These are phyloP conservation scores for Pythium coloratum DNA, from an alignment of 352 stramenopile species.

Conservation along the genomic window DNA sequence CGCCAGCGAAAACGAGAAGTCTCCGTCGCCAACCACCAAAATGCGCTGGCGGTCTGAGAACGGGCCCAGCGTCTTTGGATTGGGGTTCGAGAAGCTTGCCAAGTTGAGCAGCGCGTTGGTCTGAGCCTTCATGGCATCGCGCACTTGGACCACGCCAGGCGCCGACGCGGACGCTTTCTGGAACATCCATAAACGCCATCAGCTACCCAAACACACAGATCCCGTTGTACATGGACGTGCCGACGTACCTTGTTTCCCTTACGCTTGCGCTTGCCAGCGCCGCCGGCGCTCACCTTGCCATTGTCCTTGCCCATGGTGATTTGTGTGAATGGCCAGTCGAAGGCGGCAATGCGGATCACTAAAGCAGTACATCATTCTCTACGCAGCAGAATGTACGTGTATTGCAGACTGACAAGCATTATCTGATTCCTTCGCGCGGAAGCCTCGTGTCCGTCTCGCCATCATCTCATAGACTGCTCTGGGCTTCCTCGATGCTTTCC, in stretches of 20 bases:
- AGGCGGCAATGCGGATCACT: neutral
- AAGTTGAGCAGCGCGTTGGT: constrained; percentile 70
- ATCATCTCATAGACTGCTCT: constrained; percentile 21
- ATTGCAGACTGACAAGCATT: too few species aligned
- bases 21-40: constrained; percentile 82
- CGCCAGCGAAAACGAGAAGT: constrained; percentile 82
- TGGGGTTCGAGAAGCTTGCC: constrained; percentile 74
- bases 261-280: constrained; percentile 25
- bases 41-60: constrained; percentile 78
- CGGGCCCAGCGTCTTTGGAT: constrained; percentile 75
- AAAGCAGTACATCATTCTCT: neutral
- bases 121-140: constrained; percentile 51
- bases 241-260: constrained; percentile 15
- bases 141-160: constrained; percentile 26
- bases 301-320: constrained; percentile 17
- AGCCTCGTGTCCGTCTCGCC: neutral
- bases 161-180: constrained; percentile 29
- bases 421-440: neutral
- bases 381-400: too few species aligned
- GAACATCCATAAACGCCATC: neutral
- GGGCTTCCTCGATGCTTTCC: constrained; percentile 5
- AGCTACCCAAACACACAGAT: neutral
- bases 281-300: constrained; percentile 8
- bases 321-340: neutral
- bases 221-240: neutral